A percentile compares a stretch with the other conserved stretches of the same genome.
Conservation (phyloP, 1,284 basidiomycete genomes). For the Puccinia brachypodii region DNA sequence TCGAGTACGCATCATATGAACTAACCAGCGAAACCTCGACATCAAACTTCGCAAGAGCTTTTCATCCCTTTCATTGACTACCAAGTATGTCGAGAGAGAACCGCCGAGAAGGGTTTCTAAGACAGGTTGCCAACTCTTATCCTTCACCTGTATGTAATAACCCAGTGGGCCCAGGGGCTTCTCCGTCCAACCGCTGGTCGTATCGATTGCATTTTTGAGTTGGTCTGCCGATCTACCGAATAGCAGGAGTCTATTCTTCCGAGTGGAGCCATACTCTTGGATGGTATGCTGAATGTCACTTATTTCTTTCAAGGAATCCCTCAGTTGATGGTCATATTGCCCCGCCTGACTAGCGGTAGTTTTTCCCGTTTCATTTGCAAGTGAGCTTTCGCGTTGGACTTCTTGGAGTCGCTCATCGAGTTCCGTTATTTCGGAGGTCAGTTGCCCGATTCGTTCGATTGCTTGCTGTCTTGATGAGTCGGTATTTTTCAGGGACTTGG, state of each 20-base stretch:
- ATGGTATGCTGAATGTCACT: background rate
- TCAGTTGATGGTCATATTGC: background rate
- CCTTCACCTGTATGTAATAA: conserved; percentile 67
- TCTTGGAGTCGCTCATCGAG: background rate
- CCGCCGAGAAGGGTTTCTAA: conserved; percentile 68
- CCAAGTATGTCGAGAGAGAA: conserved; percentile 71
- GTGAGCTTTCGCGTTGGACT: background rate
- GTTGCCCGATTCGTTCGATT: conserved; percentile 10
- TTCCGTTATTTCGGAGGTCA: background rate
- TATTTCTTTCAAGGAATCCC: background rate
- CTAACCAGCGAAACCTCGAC: conserved; percentile 5
- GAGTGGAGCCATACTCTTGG: background rate
- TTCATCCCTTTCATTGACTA: conserved; percentile 73
- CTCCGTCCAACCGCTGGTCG: conserved; percentile 56
- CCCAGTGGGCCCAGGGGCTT: conserved; percentile 86
- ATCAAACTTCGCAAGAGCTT: conserved; percentile 67
- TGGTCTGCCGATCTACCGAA: conserved; percentile 18
- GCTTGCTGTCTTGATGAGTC: conserved; percentile 32
- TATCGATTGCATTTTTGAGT: conserved; percentile 55
- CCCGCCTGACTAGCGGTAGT: background rate
- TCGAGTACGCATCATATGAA: background rate
- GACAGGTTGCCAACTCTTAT: conserved; percentile 64
- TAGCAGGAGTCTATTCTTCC: background rate
- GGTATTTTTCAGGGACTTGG: conserved; percentile 19
- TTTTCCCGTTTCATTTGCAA: background rate